Evolutionary conservation across 768 basidiomycete genomes (phyloP), one percentile per base, ranked within the genome.

Genomic region (Tylopilus felleus): DNA sequence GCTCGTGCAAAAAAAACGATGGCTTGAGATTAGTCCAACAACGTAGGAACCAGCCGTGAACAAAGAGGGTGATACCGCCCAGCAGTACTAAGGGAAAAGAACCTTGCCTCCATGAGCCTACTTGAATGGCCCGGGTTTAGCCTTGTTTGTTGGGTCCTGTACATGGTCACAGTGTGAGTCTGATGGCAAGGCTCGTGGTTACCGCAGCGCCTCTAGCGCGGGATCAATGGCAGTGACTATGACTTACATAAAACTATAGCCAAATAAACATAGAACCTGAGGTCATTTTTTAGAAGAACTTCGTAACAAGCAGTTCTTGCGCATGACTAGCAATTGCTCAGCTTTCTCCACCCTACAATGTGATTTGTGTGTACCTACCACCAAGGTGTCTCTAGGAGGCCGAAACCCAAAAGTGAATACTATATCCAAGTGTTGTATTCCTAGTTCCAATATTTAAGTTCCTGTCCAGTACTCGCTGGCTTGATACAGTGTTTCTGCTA

Each of bases 91-190:
- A 21, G 35, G 39, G 40, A 44, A 43, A 33, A 50, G 13, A 7
- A 3, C 35, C 1, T 13, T 14, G 3, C 13, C 43, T 21, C 38
- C 50, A 49, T 36, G 38, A 16, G 19, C 33, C 22, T 47, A 57
- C 59, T 64, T 63, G 58, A 55, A 47, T 36, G 43, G n/a, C 16
- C n/a, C 35, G 27, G 21, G 6, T 13, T 63, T 59, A 38, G 16
- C 23, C 36, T 27, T 63, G 51, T 63, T 63, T 63, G 38, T 38
- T 39, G 38, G 38, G 7, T 39, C 2, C 38, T 39, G 38, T 21
- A 19, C n/a, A 19, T n/a, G 8, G 3, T 19, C 2, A 8, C n/a
- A 5, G 9, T 36, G 35, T 16, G 19, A 9, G 19, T 36, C 17
- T 36, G 35, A 36, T 36, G 35, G 16, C 14, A 16, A 36, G 35